Base-by-base conservation (phyloP, 2,329 filamentous ascomycete genomes). In the Myriosclerotinia curreyana region DNA sequence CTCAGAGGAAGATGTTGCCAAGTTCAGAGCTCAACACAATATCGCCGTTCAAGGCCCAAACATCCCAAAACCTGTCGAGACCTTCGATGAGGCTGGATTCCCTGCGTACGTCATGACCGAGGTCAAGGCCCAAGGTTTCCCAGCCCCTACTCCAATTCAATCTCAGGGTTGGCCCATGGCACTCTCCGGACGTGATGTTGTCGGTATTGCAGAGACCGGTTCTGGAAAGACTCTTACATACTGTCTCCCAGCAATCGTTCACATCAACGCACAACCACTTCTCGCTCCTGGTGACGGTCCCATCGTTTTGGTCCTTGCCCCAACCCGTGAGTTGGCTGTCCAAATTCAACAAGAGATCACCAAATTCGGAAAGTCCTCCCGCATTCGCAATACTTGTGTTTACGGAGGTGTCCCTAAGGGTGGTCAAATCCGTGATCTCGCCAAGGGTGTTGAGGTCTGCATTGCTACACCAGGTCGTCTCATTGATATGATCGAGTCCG, bases 161-260 rank as follows among this genome's bases (percentile, higher is more conserved):
- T 96, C 94, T 22, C 95, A 98, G 78, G 95, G 95, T 69, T 98
- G 95, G 95, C 95, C 95, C 68, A 98, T 98, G 95, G 93, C 95
- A 75, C 87, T 99, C 60, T 96, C 94, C 71, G 95, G 95, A 81
- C 94, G 95, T 72, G 95, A 99, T 77, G 94, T 98, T 66, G 94
- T 98, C 74, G 95, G 95, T 87, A 96, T 99, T 81, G 95, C 95
- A 74, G 95, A 99, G 83, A 99, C 95, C 66, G 95, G 95, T 77
- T 99, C 95, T 69, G 95, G 95, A 83, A 99, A 99, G 88, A 99
- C 95, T 5, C 84, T 99, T 70, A 97, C 93, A 61, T 99, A 99
- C 82, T 98, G 94, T 80, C 86, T 99, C 71, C 95, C 95, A 65
- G 91, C 95, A 64, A 99, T 99, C 71, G 95, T 99, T 67, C 95